Evolutionary conservation across 2,329 filamentous ascomycete species (phyloP).

Genomic region (Nakataea oryzae): DNA sequence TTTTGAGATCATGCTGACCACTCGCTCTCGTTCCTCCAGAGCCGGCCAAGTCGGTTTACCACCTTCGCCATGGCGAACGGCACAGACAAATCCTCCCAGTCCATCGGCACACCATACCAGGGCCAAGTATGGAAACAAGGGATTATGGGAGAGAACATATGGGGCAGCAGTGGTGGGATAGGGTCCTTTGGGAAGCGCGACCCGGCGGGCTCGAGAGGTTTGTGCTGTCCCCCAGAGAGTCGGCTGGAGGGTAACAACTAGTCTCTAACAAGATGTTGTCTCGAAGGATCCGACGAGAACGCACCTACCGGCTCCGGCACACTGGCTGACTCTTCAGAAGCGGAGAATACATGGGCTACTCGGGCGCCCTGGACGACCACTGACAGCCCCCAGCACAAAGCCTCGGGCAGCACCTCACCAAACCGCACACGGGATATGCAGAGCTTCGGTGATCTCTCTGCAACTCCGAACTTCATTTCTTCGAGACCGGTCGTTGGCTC

Average conservation of each 20-base stretch:
- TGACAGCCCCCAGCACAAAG: conserved; percentile 32
- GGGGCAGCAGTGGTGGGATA: conserved; percentile 31
- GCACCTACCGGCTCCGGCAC: conserved; percentile 59
- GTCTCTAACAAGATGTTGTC: conserved; percentile 10
- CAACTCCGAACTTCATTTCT: conserved; percentile 33
- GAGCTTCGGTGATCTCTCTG: conserved; percentile 28
- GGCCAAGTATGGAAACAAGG: conserved; percentile 22
- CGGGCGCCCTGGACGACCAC: conserved; percentile 48
- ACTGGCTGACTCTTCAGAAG: conserved; percentile 57
- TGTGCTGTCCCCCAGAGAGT: conserved; percentile 8
- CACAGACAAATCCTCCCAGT: conserved; percentile 22
- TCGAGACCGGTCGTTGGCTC: conserved; percentile 35
- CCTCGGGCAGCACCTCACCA: conserved; percentile 47
- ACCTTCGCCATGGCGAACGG: conserved; percentile 22
- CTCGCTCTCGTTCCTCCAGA: conserved; percentile 13
- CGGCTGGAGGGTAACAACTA: background rate
- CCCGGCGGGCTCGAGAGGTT: conserved; percentile 36
- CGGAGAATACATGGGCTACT: conserved; percentile 45
- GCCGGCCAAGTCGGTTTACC: conserved; percentile 26
- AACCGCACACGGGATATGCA: conserved; percentile 38
- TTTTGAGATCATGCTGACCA: background rate
- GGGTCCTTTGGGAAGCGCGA: conserved; percentile 33
- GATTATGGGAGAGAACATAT: conserved; percentile 27
- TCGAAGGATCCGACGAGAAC: conserved; percentile 29
- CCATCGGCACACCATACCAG: conserved; percentile 28